phyloP scores from a whole-genome alignment of 164 flowering plant genomes.

The Magnolia kwangsiensis region DNA sequence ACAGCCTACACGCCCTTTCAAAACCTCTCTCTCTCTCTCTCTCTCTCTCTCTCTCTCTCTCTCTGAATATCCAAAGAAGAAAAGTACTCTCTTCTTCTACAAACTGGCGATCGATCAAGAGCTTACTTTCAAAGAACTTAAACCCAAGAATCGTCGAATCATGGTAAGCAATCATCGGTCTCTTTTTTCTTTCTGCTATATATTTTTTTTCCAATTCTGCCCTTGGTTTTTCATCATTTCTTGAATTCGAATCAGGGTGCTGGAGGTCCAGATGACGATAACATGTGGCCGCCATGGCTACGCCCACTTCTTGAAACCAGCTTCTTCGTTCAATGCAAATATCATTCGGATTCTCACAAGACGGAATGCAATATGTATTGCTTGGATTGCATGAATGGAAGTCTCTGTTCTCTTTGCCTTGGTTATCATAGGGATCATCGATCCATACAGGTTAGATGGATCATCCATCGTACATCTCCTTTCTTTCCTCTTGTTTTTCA shows the following conservation, averaged over 20 bases:
- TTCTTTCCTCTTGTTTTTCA: neutral
- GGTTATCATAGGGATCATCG: constrained; percentile 68
- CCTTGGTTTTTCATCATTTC: neutral
- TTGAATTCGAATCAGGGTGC: constrained; percentile 42
- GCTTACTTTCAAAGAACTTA: constrained; percentile 55
- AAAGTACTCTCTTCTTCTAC: constrained; percentile 3
- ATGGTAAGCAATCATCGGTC: constrained; percentile 38
- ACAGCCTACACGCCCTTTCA: constrained; percentile 8
- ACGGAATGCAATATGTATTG: constrained; percentile 97
- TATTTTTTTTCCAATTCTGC: neutral
- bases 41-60: constrained; percentile 9
- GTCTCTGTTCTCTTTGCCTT: constrained; percentile 89
- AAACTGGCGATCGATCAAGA: constrained; percentile 92
- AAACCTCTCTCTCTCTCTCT: constrained; percentile 5
- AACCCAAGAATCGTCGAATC: constrained; percentile 71
- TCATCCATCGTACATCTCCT: neutral
- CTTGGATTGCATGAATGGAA: constrained; percentile 79
- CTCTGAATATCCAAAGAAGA: neutral
- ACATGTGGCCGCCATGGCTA: constrained; percentile 90
- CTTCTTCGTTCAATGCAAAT: constrained; percentile 82
- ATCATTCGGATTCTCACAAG: constrained; percentile 81
- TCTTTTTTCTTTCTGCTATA: neutral
- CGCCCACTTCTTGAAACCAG: constrained; percentile 57
- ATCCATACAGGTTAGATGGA: constrained; percentile 63
- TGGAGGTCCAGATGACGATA: constrained; percentile 61